Conservation (phyloP, 2,329 filamentous ascomycete genomes). For the Saccharata proteae region DNA sequence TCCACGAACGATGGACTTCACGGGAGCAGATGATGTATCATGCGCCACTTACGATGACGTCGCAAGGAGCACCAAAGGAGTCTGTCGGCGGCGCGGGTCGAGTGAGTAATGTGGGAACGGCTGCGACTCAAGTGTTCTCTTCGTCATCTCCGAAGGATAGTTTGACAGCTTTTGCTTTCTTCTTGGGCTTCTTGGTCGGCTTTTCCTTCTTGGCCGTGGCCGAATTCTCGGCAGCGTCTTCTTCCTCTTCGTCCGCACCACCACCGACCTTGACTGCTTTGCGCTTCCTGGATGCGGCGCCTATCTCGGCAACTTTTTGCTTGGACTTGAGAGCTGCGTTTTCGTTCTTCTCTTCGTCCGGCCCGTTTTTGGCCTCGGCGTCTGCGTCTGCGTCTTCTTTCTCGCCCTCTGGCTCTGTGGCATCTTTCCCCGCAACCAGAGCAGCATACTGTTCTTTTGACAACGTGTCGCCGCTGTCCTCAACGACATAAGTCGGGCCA, state of each 20-base stretch:
- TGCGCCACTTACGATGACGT: no score
- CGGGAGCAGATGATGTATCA: no score
- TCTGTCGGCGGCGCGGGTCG: no score
- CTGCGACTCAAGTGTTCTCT: no score
- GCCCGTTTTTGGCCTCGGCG: constrained; percentile 6
- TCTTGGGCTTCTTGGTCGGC: constrained; percentile 20
- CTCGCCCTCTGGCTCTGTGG: constrained; percentile 3
- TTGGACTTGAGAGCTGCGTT: constrained; percentile 9
- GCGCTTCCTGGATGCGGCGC: constrained; percentile 22
- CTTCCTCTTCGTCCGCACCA: constrained; percentile 15
- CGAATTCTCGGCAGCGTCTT: constrained; percentile 8
- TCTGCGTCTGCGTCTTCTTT: constrained; percentile 10
- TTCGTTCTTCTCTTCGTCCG: constrained; percentile 5
- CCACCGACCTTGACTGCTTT: constrained; percentile 25
- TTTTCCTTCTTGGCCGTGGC: constrained; percentile 13
- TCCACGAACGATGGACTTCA: no score
- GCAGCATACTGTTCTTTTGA: constrained; percentile 40
- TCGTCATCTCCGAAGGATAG: constrained; percentile 22
- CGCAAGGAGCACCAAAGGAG: no score
- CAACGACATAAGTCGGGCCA: constrained; percentile 62
- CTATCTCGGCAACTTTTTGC: constrained; percentile 20
- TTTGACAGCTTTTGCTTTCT: constrained; percentile 24
- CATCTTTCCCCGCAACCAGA: constrained; percentile 21
- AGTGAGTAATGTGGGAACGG: no score
- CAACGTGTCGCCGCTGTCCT: constrained; percentile 52